Base-by-base conservation (phyloP, 2,329 filamentous ascomycete species). In the Byssothecium circinans region DNA sequence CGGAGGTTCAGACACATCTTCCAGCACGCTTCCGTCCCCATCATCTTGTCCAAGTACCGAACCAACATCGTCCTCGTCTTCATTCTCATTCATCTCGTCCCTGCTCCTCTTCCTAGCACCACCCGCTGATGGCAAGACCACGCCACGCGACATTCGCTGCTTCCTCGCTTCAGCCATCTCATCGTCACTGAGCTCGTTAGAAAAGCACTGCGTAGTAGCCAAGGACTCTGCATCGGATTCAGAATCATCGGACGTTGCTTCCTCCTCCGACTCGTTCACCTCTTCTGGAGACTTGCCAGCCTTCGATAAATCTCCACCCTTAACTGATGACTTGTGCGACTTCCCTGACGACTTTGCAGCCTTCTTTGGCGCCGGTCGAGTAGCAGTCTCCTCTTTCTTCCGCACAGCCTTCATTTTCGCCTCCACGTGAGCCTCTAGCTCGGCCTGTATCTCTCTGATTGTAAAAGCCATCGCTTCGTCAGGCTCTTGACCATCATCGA, bases 391-490 rank as follows among this genome's bases (percentile, higher is more conserved):
- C 7, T 45, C 15, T 15, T 37, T 45, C n/a, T 19, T 32, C 12
- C 23, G 33, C 2, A 19, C 38, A 19, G 42, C 47, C 10, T 52
- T 56, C 12, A 52, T 37, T 17, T 53, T 51, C 15, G 42, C 47
- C 11, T 52, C 57, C 12, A 52, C 34, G 17, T 54, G 49, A n/a
- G 19, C 42, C 34, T 64, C 60, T 2, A 42, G 17, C 12, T 33
- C 27, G 29, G 17, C 18, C 8, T 19, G 3, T 12, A 57, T 54
- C 3, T 51, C 45, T 25, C 43, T 19, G 7, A 65, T 39, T 0
- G 64, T 59, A 8, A 45, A 37, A 5, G 14, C 12, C n/a, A 60
- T n/a, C 8, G 62, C 61, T 4, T 51, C 45, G 1, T 54, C 54
- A 4, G 46, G 27, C 3, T 35, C 25, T 10, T 42, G 8, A 1